These are phyloP conservation scores for Coemansia sp. DNA, from an alignment of 192 early-diverging fungal genomes.

Conservation along the genomic window DNA sequence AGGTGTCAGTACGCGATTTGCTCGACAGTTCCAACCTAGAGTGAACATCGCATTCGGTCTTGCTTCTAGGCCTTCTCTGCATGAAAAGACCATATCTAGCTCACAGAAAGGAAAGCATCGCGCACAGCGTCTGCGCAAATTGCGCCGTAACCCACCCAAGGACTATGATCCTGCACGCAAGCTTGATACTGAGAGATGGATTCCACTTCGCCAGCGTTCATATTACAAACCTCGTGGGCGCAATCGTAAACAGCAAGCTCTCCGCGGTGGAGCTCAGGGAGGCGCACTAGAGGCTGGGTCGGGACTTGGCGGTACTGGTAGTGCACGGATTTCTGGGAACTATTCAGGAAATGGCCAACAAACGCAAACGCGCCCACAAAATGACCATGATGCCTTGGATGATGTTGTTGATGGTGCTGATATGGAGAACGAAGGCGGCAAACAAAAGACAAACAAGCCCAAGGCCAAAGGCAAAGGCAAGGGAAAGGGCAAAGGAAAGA, in stretches of 20 bases:
- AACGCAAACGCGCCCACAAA: neutral
- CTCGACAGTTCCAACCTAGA: constrained; percentile 33
- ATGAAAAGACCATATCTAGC: neutral
- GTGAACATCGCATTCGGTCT: neutral
- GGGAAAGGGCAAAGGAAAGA: constrained; percentile 33
- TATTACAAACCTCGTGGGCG: constrained; percentile 50
- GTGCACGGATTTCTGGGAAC: constrained; percentile 45
- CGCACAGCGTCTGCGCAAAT: constrained; percentile 32
- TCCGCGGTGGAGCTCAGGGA: constrained; percentile 46
- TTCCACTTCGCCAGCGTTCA: constrained; percentile 51
- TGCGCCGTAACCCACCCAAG: constrained; percentile 39
- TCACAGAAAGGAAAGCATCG: constrained; percentile 11
- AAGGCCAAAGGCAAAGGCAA: constrained; percentile 30
- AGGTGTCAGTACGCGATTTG: constrained; percentile 26
- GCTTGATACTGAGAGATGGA: constrained; percentile 49
- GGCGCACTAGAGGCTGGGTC: constrained; percentile 36
- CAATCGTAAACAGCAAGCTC: constrained; percentile 17
- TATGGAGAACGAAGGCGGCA: constrained; percentile 10
- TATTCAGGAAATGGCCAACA: neutral
- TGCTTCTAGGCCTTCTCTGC: neutral
- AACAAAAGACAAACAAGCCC: constrained; percentile 20
- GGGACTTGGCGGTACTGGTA: constrained; percentile 51
- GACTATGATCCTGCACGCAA: constrained; percentile 29
- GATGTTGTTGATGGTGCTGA: neutral
- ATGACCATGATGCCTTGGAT: neutral